These are phyloP conservation scores for Blastomyces parvus DNA, from an alignment of 2,329 filamentous ascomycete genomes.

Conservation along the genomic window DNA sequence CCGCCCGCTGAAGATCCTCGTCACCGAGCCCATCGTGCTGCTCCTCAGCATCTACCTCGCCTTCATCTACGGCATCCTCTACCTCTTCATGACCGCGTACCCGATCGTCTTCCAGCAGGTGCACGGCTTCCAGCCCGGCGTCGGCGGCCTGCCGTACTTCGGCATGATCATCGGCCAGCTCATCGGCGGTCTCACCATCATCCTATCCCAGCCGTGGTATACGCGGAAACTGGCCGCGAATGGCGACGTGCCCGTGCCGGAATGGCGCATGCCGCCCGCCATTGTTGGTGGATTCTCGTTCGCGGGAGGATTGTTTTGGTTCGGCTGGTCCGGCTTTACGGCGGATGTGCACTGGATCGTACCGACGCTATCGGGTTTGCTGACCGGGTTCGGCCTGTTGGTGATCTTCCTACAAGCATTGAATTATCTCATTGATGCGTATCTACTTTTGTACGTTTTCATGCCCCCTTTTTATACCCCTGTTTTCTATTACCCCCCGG, in stretches of 20 bases:
- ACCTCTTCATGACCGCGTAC: slow-evolving; percentile 28
- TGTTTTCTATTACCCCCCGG: no score
- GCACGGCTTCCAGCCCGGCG: slow-evolving; percentile 20
- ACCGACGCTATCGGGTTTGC: slow-evolving; percentile 32
- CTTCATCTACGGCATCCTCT: slow-evolving; percentile 28
- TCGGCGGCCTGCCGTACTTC: slow-evolving; percentile 38
- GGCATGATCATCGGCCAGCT: slow-evolving; percentile 37
- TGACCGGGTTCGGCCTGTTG: slow-evolving; percentile 42
- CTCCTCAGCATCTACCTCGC: slow-evolving; percentile 32
- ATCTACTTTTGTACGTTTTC: slow-evolving; percentile 23
- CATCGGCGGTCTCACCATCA: slow-evolving; percentile 33
- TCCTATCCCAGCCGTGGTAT: slow-evolving; percentile 33
- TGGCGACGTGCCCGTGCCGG: slow-evolving; percentile 28
- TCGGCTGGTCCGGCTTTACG: slow-evolving; percentile 34
- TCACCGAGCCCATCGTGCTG: slow-evolving; percentile 38
- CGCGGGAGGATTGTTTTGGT: slow-evolving; percentile 36
- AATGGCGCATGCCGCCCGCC: slow-evolving; percentile 40
- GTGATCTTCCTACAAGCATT: slow-evolving; percentile 41
- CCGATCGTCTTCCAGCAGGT: slow-evolving; percentile 25
- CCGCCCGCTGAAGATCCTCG: slow-evolving; percentile 36
- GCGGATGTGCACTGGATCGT: slow-evolving; percentile 32
- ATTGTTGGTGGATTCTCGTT: slow-evolving; percentile 39
- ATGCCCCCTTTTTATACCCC: background rate
- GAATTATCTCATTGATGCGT: slow-evolving; percentile 37
- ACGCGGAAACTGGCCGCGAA: slow-evolving; percentile 28